Base-by-base conservation (phyloP, 129 eudicot species). In the Solidago caesia region DNA sequence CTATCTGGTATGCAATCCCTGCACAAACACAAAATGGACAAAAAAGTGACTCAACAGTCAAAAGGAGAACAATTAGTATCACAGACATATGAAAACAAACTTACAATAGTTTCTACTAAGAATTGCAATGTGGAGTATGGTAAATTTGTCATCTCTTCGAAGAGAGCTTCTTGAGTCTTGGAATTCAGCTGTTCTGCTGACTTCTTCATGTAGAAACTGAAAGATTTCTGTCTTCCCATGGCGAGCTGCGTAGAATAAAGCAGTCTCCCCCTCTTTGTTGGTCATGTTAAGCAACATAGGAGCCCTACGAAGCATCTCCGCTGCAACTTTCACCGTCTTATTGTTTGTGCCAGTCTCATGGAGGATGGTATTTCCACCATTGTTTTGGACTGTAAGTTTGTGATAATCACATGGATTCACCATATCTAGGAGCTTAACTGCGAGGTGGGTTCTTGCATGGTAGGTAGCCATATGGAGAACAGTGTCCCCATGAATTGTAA, bases 381-480 rank as follows among this genome's bases (percentile, higher is more conserved):
- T 1, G 26, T 80, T 76, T 48, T 66, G 71, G 49, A 58, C 21
- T 33, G 69, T 12, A 65, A 76, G 72, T 43, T 66, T 10, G 25
- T 44, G 64, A 44, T 9, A 14, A 8, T 41, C 77, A 9, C 42
- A 41, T 8, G 13, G 2, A 0, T 72, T 3, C 57, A 83, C 61
- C 67, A 39, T 10, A 9, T 61, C 52, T 25, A 84, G 80, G 58
- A 84, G 73, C 21, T 39, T 9, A 15, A 49, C 52, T 9, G 45
- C 84, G 5, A 84, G 69, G 0, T 73, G 10, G 2, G 39, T n/a
- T 42, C 47, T 57, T 67, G 62, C 67, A 3, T 80, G 71, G 77
- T 80, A 68, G 10, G 74, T 72, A 13, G 87, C 87, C 80, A 80
- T 48, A 45, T 84, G 87, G 13, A 84, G 70, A 21, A 84, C 80